These are phyloP conservation scores for Phytophthora brassicae DNA, from an alignment of 352 stramenopile species.

Conservation along the genomic window DNA sequence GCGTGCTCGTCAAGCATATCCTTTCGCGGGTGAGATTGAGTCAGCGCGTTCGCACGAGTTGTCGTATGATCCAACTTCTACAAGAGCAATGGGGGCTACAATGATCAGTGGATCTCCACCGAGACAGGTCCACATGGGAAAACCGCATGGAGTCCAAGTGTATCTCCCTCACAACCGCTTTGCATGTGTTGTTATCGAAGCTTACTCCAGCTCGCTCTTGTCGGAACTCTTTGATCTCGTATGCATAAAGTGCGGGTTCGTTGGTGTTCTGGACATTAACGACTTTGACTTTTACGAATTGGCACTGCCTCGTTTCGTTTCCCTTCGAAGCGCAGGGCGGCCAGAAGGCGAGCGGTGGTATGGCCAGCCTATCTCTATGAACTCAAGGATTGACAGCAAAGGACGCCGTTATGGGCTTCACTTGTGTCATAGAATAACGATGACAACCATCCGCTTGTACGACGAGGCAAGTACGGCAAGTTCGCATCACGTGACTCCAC, in stretches of 20 bases:
- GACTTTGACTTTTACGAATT: constrained; percentile 89
- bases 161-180: constrained; percentile 89
- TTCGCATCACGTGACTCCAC: constrained; percentile 76
- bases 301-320: constrained; percentile 81
- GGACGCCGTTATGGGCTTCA: constrained; percentile 76
- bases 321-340: constrained; percentile 76
- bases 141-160: constrained; percentile 60
- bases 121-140: constrained; percentile 40
- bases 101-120: constrained; percentile 44
- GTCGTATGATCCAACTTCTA: constrained; percentile 64
- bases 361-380: constrained; percentile 68
- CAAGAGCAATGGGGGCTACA: constrained; percentile 48
- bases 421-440: constrained; percentile 84
- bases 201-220: constrained; percentile 54
- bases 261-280: constrained; percentile 66
- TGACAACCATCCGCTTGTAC: constrained; percentile 88
- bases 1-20: constrained; percentile 47
- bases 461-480: constrained; percentile 87
- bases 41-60: constrained; percentile 59
- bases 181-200: constrained; percentile 73
- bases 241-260: constrained; percentile 75
- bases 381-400: constrained; percentile 51
- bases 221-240: constrained; percentile 78
- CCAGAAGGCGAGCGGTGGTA: constrained; percentile 88
- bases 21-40: constrained; percentile 47